Base-by-base conservation (phyloP, 495 filamentous ascomycete species). In the Xylaria acuta region DNA sequence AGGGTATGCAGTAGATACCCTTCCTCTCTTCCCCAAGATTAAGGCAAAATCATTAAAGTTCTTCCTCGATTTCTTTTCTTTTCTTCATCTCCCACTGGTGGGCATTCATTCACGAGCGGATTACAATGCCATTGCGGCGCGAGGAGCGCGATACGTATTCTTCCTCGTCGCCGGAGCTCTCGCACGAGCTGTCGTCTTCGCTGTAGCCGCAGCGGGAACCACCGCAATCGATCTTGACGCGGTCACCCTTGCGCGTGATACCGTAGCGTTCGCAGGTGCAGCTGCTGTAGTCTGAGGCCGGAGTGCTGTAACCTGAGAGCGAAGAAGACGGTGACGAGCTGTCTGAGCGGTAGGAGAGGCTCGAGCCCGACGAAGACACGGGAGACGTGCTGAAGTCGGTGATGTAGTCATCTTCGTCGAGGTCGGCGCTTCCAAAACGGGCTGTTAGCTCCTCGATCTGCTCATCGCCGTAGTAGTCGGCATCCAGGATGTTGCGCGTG, bases 181-280 rank as follows among this genome's bases (percentile, higher is more conserved):
- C 76, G 76, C 78, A 81, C 53, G 85, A 86, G 76, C 83, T 90
- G 80, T 87, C 90, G 3, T 86, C 88, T 75, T 90, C 88, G 71
- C 87, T 86, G 84, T 92, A 95, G 71, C 92, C 92, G 81, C 94
- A 97, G 78, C 94, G 90, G 71, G 88, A 84, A 72, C 94, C 94
- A 56, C 94, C 94, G 76, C 94, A 97, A 88, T 97, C 94, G 73
- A 97, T 89, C 88, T 94, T 96, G 88, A 97, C 92, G 69, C 94
- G 89, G 79, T 94, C 92, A 72, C 94, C 94, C 84, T 90, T 90
- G 83, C 94, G 92, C 70, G 94, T 98, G 86, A 98, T 97, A 69
- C 94, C 94, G 85, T 96, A 98, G 85, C 94, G 93, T 76, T 98
- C 93, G 83, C 94, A 97, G 71, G 89, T 91, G 88, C 94, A 98